Evolutionary conservation across 2,329 filamentous ascomycete species (phyloP).

Genomic region (Cytospora mali): DNA sequence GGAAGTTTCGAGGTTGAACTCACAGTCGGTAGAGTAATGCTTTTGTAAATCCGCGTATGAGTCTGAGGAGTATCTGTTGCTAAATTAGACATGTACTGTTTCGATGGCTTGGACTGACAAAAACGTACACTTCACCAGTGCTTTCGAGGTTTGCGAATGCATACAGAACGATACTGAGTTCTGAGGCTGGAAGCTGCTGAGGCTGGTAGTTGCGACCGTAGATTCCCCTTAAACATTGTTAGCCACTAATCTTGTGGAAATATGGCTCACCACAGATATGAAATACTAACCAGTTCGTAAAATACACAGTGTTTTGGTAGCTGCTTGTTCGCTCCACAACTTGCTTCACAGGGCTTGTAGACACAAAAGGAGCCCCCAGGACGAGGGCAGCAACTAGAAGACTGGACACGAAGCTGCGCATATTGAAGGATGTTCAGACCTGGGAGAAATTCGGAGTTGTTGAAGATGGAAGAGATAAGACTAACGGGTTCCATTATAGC

Average conservation of each 20-base stretch:
- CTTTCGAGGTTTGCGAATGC: constrained; percentile 76
- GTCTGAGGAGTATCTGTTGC: constrained; percentile 65
- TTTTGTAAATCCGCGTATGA: constrained; percentile 71
- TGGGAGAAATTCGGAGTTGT: not conserved
- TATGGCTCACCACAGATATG: not conserved
- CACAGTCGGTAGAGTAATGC: constrained; percentile 70
- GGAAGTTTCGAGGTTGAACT: constrained; percentile 30
- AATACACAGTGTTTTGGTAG: constrained; percentile 51
- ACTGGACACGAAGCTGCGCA: constrained; percentile 1
- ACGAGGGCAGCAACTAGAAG: constrained; percentile 1
- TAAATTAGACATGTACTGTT: constrained; percentile 31
- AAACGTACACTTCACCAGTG: constrained; percentile 70
- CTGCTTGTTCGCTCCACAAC: constrained; percentile 27
- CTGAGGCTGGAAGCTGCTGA: constrained; percentile 66
- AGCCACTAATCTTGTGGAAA: not conserved
- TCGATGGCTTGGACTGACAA: too few species aligned
- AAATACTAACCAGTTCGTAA: constrained; percentile 52
- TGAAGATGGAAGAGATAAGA: not conserved
- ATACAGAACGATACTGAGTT: constrained; percentile 78
- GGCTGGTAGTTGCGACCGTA: constrained; percentile 75
- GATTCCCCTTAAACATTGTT: constrained; percentile 56
- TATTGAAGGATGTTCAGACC: constrained; percentile 1
- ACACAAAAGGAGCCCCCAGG: constrained; percentile 1
- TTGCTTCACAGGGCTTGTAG: constrained; percentile 10
- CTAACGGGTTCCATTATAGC: too few species aligned